Base-by-base conservation (phyloP, 2,329 filamentous ascomycete genomes). In the Teratosphaeria viscida region DNA sequence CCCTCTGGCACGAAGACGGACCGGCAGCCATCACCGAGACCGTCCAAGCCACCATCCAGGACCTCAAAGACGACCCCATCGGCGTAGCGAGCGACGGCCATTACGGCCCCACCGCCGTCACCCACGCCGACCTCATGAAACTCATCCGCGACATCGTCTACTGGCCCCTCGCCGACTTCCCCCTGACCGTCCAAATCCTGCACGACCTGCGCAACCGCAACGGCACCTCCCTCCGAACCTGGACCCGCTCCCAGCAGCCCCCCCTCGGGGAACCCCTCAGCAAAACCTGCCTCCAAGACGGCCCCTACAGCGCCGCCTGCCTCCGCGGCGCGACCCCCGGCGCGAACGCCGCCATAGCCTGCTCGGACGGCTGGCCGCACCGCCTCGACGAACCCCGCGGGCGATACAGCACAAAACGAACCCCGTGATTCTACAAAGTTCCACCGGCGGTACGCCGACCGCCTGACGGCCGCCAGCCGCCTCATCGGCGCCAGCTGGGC, bases 31-130 rank as follows among this genome's bases (percentile, higher is more conserved):
- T 67, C 2, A 60, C 70, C 5, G 68, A 68, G 75, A 62, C 63
- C 16, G 73, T 75, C 55, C 56, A 64, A 0, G 70, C 70, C n/a
- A 75, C 81, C 57, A 69, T 76, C 52, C 54, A 70, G 8, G 71
- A 77, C 0, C 71, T 81, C 19, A 62, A 68, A 5, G 59, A 60
- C 12, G 67, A 73, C 1, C 80, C 81, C 2, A 71, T 82, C 52
- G 73, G 74, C 23, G 70, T 81, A 32, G 79, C 80, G 0, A 71
- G 77, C 59, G 47, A 60, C 19, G 47, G 27, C 6, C 53, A 26
- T 0, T 14, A 34, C 16, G 62, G 53, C 57, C 64, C 71, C 11
- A 65, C 65, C 29, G 52, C 76, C 6, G 62, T 77, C 35, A 76
- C 75, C 5, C 73, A 70, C 60, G 70, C 68, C 19, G 74, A 77